Base-by-base conservation (phyloP, 441 rosid genomes). In the Geranium incanum region DNA sequence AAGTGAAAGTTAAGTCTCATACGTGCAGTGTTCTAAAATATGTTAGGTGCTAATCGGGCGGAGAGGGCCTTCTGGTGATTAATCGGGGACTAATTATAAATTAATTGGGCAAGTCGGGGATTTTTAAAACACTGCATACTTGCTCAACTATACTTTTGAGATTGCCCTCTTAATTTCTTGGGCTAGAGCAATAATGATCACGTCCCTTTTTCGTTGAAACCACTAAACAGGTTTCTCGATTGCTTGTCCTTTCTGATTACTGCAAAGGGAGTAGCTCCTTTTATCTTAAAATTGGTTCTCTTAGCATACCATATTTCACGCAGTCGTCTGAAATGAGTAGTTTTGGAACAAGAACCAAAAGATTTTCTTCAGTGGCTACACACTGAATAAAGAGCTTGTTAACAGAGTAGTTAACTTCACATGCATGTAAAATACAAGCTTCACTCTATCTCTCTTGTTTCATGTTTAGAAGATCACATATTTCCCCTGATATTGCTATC, bases 141-240 rank as follows among this genome's bases (percentile, higher is more conserved):
- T 28, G n/a, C 16, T 48, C n/a, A 15, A 48, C 12, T 48, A 48
- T 48, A 13, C 57, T n/a, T 55, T 15, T 13, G 18, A 18, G 3
- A 55, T 55, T 16, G 4, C 60, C 60, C 18, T 55, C 60, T 55
- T 55, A 15, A 55, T 13, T 55, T 55, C 60, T 55, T 55, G 5
- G 19, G 5, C 60, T 55, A 18, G 60, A 13, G 60, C 19, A 55
- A 15, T n/a, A 16, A 55, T 55, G 7, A n/a, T 55, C 60, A n/a
- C 15, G 5, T 13, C 7, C 21, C 62, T n/a, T 55, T 55, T 55
- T 18, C 19, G n/a, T 55, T 55, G n/a, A 16, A 55, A 55, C 6
- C 62, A 55, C 23, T 15, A 55, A 55, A 55, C 18, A 55, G 6
- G 62, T n/a, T 55, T 55, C 62, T 55, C n/a, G 62, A 55, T 55